These are phyloP conservation scores for Saccharomyces hybrid DNA, from an alignment of 1,139 yeast species.

Conservation along the genomic window DNA sequence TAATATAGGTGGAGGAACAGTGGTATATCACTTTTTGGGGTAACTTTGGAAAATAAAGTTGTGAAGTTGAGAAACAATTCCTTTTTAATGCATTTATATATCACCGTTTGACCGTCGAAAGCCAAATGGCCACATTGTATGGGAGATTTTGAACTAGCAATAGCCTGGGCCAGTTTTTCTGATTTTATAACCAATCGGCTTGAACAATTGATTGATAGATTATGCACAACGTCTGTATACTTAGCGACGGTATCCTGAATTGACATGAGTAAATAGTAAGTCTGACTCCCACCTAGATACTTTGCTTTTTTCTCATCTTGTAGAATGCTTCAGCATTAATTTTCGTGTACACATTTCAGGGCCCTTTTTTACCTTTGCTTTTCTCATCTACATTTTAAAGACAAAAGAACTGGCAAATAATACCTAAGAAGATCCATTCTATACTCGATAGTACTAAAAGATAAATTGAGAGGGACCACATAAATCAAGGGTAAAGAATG, in stretches of 20 bases:
- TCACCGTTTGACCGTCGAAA: background rate
- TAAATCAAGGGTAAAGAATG: background rate
- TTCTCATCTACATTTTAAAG: background rate
- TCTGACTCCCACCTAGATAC: no score
- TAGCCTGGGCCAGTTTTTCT: background rate
- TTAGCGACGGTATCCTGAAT: background rate
- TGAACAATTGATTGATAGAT: background rate
- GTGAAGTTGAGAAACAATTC: background rate
- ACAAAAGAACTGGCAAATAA: background rate
- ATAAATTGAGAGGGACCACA: background rate
- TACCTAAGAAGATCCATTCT: background rate
- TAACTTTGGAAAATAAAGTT: background rate
- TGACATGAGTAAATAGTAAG: background rate
- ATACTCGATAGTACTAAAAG: background rate
- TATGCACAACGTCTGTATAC: background rate
- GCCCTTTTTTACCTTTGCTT: background rate
- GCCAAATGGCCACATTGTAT: background rate
- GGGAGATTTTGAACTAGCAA: background rate
- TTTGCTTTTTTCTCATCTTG: no score
- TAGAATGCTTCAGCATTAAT: background rate
- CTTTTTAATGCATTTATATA: background rate
- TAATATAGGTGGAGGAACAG: background rate
- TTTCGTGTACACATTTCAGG: no score
- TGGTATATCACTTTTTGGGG: background rate
- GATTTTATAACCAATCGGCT: background rate